Conservation (phyloP, 2,329 filamentous ascomycete species). For the Trichoderma pleuroti region DNA sequence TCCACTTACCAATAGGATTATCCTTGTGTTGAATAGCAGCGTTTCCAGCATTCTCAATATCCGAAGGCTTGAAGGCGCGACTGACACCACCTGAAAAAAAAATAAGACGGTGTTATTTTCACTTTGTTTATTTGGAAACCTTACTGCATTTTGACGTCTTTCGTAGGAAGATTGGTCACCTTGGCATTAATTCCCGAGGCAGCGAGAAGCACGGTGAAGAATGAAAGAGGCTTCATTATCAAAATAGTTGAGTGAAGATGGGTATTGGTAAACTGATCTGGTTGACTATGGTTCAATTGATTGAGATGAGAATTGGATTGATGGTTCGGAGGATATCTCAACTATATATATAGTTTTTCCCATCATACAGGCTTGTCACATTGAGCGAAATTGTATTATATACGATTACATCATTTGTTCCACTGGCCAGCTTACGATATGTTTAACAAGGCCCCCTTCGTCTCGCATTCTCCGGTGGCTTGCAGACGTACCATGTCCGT, state of each 20-base stretch:
- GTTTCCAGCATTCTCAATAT: background rate
- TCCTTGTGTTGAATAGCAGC: background rate
- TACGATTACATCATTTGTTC: background rate
- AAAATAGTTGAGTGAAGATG: background rate
- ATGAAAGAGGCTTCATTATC: background rate
- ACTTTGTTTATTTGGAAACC: background rate
- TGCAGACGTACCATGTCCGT: too few relatives aligned
- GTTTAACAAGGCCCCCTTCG: too few relatives aligned
- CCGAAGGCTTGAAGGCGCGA: background rate
- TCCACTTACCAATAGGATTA: background rate
- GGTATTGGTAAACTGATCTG: background rate
- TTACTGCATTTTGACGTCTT: background rate
- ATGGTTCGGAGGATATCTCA: background rate
- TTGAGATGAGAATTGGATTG: background rate
- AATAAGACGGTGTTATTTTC: background rate
- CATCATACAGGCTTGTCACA: too few relatives aligned
- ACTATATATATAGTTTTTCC: background rate
- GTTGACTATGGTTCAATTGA: background rate
- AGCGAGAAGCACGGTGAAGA: background rate
- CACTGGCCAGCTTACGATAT: too few relatives aligned
- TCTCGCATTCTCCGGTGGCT: too few relatives aligned
- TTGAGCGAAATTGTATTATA: too few relatives aligned
- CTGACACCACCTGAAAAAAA: background rate
- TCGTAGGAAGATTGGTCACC: background rate
- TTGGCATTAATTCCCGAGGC: background rate